Conservation (phyloP, 768 basidiomycete species). For the Phylloporus sp. region DNA sequence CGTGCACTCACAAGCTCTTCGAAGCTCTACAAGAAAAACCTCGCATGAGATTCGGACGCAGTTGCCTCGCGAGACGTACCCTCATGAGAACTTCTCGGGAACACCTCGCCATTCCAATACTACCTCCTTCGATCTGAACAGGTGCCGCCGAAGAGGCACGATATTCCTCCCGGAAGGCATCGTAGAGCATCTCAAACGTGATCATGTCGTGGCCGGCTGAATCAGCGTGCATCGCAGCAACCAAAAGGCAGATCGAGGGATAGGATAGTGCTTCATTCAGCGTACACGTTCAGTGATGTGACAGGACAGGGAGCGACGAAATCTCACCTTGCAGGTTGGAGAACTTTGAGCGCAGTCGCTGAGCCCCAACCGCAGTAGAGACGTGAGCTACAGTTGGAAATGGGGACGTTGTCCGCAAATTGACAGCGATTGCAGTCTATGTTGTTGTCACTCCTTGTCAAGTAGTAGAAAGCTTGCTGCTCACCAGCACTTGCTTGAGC, state of each 20-base stretch:
- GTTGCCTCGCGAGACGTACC: conserved; percentile 41
- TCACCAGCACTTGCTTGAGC: conserved; percentile 57
- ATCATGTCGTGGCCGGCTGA: conserved; percentile 73
- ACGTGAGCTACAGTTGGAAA: conserved; percentile 47
- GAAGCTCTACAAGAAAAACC: conserved; percentile 53
- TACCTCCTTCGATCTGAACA: conserved; percentile 66
- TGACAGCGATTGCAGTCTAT: conserved; percentile 43
- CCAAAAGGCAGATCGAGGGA: conserved; percentile 74
- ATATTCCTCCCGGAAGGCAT: conserved; percentile 70
- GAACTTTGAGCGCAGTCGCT: conserved; percentile 55
- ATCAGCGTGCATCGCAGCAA: conserved; percentile 75
- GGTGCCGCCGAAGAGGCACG: conserved; percentile 69
- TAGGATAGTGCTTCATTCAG: conserved; percentile 59
- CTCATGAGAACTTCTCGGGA: conserved; percentile 58
- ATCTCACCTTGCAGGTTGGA: conserved; percentile 49
- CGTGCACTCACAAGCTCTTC: conserved; percentile 55
- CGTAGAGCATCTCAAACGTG: conserved; percentile 90
- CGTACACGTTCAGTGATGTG: background rate
- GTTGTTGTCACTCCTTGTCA: conserved; percentile 5
- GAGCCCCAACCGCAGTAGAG: conserved; percentile 39
- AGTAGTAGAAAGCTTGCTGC: conserved; percentile 20
- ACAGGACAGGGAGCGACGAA: background rate
- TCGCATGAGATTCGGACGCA: background rate
- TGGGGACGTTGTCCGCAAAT: conserved; percentile 47
- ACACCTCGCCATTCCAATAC: conserved; percentile 69